Evolutionary conservation across 2,329 filamentous ascomycete genomes (phyloP).

Genomic region (Dactylellina drechsleri): DNA sequence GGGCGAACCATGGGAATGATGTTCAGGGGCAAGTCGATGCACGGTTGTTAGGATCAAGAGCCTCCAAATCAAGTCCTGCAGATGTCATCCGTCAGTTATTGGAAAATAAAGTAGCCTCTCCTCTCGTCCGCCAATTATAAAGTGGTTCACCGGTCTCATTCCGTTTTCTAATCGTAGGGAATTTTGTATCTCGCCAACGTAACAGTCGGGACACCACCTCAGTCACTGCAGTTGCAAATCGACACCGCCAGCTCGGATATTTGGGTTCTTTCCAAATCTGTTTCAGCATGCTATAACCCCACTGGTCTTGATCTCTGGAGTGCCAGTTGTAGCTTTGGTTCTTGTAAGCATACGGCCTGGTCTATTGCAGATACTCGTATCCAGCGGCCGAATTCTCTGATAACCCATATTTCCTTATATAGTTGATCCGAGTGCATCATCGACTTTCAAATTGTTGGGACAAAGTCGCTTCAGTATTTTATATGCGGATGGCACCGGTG

Average conservation of each 20-base stretch:
- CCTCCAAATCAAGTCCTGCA: slow-evolving; percentile 12
- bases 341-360: slow-evolving; percentile 27
- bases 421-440: slow-evolving; percentile 67
- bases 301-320: slow-evolving; percentile 32
- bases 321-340: slow-evolving; percentile 37
- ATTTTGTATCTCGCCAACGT: slow-evolving; percentile 51
- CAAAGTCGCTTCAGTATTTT: slow-evolving; percentile 68
- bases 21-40: not conserved
- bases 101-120: slow-evolving; percentile 33
- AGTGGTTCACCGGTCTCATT: not conserved
- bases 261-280: slow-evolving; percentile 42
- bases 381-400: not conserved
- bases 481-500: slow-evolving; percentile 70
- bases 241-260: slow-evolving; percentile 53
- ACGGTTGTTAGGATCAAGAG: slow-evolving; percentile 15
- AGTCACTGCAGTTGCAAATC: slow-evolving; percentile 49
- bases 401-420: not conserved
- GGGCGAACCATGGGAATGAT: not conserved
- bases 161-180: slow-evolving; percentile 14
- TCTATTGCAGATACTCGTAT: not conserved
- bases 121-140: not conserved
- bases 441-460: slow-evolving; percentile 65
- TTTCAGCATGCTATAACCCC: slow-evolving; percentile 32
- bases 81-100: slow-evolving; percentile 41
- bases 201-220: slow-evolving; percentile 47